These are phyloP conservation scores for Schwanniomyces sp. DNA, from an alignment of 805 yeast genomes.

Conservation along the genomic window DNA sequence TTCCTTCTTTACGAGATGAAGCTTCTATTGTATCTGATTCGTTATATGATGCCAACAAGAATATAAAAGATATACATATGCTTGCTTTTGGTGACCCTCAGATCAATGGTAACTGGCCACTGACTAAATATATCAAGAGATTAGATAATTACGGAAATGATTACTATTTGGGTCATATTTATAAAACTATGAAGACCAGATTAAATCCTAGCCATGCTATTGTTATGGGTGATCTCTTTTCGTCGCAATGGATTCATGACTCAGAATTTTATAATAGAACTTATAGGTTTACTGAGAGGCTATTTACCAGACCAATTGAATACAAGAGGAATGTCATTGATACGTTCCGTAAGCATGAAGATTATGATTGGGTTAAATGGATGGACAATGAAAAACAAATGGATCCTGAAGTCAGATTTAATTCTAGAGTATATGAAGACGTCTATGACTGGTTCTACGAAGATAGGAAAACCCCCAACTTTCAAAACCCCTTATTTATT, in stretches of 20 bases:
- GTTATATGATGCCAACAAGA: slow-evolving; percentile 9
- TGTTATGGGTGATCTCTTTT: slow-evolving; percentile 89
- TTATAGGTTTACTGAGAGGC: slow-evolving; percentile 65
- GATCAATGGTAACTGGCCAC: slow-evolving; percentile 82
- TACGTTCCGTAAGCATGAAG: slow-evolving; percentile 47
- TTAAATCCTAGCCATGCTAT: slow-evolving; percentile 77
- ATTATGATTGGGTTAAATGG: slow-evolving; percentile 55
- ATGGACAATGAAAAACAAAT: slow-evolving; percentile 39
- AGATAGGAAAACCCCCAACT: slow-evolving; percentile 27
- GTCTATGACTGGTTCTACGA: slow-evolving; percentile 65
- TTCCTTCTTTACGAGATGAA: slow-evolving; percentile 14
- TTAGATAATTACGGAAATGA: slow-evolving; percentile 91
- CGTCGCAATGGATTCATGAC: slow-evolving; percentile 93
- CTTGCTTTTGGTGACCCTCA: slow-evolving; percentile 96
- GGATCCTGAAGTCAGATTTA: slow-evolving; percentile 34
- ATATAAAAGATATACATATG: slow-evolving; percentile 55
- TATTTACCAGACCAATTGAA: slow-evolving; percentile 58
- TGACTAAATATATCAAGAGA: slow-evolving; percentile 67
- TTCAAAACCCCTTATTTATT: slow-evolving; percentile 64
- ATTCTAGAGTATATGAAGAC: slow-evolving; percentile 47
- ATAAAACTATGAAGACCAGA: slow-evolving; percentile 58
- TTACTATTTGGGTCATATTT: slow-evolving; percentile 82
- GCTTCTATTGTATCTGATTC: slow-evolving; percentile 6
- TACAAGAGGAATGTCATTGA: slow-evolving; percentile 52
- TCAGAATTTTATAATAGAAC: slow-evolving; percentile 83